phyloP scores from a whole-genome alignment of 2,329 filamentous ascomycete genomes.

The Aspergillus sp. region DNA sequence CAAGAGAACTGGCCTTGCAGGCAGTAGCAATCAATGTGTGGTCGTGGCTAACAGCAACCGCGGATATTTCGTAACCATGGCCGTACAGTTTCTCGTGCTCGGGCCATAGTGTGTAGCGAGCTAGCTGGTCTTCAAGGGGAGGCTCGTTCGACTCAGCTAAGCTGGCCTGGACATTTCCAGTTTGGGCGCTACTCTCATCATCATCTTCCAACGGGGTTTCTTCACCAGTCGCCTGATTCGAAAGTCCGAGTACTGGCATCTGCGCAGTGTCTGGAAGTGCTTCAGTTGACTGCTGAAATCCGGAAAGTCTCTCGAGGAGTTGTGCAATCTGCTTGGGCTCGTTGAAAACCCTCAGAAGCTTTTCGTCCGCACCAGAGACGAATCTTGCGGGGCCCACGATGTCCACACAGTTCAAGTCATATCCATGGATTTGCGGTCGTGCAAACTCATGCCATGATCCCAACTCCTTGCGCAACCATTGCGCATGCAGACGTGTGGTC shows the following conservation, averaged over 20 bases:
- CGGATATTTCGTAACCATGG: slow-evolving; percentile 93
- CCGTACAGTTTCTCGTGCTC: slow-evolving; percentile 96
- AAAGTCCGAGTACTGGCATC: slow-evolving; percentile 89
- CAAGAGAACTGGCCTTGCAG: slow-evolving; percentile 83
- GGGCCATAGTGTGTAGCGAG: slow-evolving; percentile 88
- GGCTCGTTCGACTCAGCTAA: slow-evolving; percentile 60
- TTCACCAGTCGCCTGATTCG: slow-evolving; percentile 77
- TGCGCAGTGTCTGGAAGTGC: slow-evolving; percentile 78
- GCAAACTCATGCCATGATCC: slow-evolving; percentile 91
- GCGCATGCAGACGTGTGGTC: slow-evolving; percentile 78
- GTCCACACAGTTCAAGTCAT: slow-evolving; percentile 92
- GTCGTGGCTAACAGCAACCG: slow-evolving; percentile 70
- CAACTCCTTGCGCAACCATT: slow-evolving; percentile 56
- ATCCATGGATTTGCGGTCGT: slow-evolving; percentile 93
- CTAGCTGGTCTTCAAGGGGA: slow-evolving; percentile 82
- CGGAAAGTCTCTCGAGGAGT: slow-evolving; percentile 63
- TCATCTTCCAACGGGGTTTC: slow-evolving; percentile 26
- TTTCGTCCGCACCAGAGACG: slow-evolving; percentile 93
- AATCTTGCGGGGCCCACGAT: slow-evolving; percentile 67
- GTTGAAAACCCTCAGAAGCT: slow-evolving; percentile 91
- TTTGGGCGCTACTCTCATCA: slow-evolving; percentile 36
- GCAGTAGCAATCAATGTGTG: slow-evolving; percentile 76
- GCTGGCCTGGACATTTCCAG: slow-evolving; percentile 13
- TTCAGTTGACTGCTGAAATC: slow-evolving; percentile 42
- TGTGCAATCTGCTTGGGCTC: slow-evolving; percentile 76